A percentile compares a stretch with the other conserved stretches of the same genome.
phyloP scores from a whole-genome alignment of 768 basidiomycete species.

The Mrakia blollopis region DNA sequence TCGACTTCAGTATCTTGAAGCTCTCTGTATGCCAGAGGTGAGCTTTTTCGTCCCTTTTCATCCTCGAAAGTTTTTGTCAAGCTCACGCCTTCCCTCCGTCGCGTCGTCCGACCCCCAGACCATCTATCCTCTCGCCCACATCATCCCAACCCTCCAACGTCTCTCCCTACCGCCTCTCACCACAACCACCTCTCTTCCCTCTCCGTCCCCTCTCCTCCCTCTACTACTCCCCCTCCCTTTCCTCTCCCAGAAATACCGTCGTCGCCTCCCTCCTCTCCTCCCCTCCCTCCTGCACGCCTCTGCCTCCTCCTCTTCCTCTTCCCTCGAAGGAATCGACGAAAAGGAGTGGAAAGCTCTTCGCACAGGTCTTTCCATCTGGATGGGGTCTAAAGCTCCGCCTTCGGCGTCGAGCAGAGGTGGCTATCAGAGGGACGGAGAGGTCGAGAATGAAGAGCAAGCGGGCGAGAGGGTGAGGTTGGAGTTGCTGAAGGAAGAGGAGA shows the following conservation, averaged over 20 bases:
- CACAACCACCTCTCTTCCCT: not conserved
- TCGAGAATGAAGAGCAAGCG: not conserved
- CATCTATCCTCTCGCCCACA: constrained; percentile 11
- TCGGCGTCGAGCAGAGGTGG: not conserved
- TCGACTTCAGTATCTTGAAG: constrained; percentile 14
- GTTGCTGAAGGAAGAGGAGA: constrained; percentile 6
- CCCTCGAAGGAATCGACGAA: not conserved
- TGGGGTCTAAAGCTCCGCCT: not conserved
- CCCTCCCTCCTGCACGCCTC: constrained; percentile 6
- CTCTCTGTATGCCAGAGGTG: constrained; percentile 22
- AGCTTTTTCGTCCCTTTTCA: not conserved
- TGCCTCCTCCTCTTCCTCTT: not conserved
- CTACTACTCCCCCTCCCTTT: not conserved
- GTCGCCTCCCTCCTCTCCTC: constrained; percentile 15
- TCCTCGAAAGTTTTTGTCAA: not conserved
- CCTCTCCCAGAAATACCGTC: not conserved
- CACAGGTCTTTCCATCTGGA: not conserved
- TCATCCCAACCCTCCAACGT: constrained; percentile 12
- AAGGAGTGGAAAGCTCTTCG: constrained; percentile 12
- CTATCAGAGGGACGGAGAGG: not conserved
- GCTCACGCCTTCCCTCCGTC: too few species aligned
- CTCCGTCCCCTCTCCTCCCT: not conserved
- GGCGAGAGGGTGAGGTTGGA: not conserved
- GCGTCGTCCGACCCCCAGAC: not conserved
- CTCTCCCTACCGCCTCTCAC: not conserved